Base-by-base conservation (phyloP, 768 basidiomycete species). In the Heimioporus sp. region DNA sequence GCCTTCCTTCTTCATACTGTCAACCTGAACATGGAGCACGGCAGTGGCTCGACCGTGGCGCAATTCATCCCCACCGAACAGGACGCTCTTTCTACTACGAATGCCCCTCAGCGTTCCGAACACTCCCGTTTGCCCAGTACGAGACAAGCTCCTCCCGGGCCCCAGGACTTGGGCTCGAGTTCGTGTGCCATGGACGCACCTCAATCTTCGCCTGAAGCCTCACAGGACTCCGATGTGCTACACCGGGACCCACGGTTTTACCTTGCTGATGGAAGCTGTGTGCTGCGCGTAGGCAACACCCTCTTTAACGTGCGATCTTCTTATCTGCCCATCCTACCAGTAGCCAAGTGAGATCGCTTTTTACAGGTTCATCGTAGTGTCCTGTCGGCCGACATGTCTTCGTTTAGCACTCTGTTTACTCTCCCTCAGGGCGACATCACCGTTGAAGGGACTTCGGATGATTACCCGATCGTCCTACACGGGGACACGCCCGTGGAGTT, bases 401-500 rank as follows among this genome's bases (percentile, higher is more conserved):
- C 79, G 35, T 91, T 91, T 60, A 65, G 73, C 21, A 70, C 80
- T 4, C 79, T 89, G 76, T 90, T 91, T 61, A 74, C 78, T 5
- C 69, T 90, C 20, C 87, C 88, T 4, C 80, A 82, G 62, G 84
- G 80, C 2, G 67, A 72, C 37, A 63, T 65, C 10, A 60, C 68
- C 13, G 67, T 60, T 2, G 87, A 90, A 60, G 89, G 89, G 4
- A 65, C 61, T 15, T 81, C 80, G 10, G 88, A 90, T 59, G 76
- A 78, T 21, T 78, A 80, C 51, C 87, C 89, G 1, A 79, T 91
- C 34, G 55, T 80, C 30, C 74, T 90, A 31, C 66, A 67, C 2
- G 87, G 87, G 1, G 85, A 90, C 54, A 80, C 79, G 0, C 75
- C 78, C 10, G 67, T 76, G 4, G 85, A 90, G 65, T 90, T 91